A percentile compares a stretch with the other conserved stretches of the same genome.
Conservation (phyloP, 371 early-diverging fungal genomes). For the Actinomucor elegans region DNA sequence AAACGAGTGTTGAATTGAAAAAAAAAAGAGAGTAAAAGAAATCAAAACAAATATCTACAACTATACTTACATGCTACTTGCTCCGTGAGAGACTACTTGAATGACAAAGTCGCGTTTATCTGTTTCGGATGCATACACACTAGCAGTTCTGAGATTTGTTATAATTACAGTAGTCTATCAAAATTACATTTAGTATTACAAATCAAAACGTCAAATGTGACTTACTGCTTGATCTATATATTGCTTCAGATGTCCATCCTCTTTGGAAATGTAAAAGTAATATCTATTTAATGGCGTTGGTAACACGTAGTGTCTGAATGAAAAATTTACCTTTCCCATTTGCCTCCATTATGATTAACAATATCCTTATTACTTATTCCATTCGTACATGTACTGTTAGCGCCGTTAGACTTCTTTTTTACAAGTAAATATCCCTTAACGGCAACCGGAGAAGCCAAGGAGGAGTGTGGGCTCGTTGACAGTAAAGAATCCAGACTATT, state of each 20-base stretch:
- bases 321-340: conserved; percentile 33
- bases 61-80: conserved; percentile 7
- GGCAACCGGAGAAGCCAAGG: conserved; percentile 3
- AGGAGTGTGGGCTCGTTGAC: conserved; percentile 8
- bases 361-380: conserved; percentile 4
- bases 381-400: conserved; percentile 6
- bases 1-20: too few species aligned
- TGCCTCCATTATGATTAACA: conserved; percentile 1
- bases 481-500: conserved; percentile 27
- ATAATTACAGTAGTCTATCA: conserved; percentile 13
- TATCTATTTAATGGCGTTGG: conserved; percentile 2
- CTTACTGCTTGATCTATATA: conserved; percentile 19
- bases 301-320: too few species aligned
- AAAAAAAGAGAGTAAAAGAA: background rate
- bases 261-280: conserved; percentile 28
- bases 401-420: conserved; percentile 10
- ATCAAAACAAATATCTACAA: background rate
- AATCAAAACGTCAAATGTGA: background rate
- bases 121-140: conserved; percentile 18
- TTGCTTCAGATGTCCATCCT: conserved; percentile 30
- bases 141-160: conserved; percentile 16
- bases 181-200: background rate
- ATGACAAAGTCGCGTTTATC: conserved; percentile 34
- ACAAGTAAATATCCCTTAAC: conserved; percentile 23
- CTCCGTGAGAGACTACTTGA: conserved; percentile 7